Base-by-base conservation (phyloP, 805 yeast species). In the Myxozyma mucilagina region DNA sequence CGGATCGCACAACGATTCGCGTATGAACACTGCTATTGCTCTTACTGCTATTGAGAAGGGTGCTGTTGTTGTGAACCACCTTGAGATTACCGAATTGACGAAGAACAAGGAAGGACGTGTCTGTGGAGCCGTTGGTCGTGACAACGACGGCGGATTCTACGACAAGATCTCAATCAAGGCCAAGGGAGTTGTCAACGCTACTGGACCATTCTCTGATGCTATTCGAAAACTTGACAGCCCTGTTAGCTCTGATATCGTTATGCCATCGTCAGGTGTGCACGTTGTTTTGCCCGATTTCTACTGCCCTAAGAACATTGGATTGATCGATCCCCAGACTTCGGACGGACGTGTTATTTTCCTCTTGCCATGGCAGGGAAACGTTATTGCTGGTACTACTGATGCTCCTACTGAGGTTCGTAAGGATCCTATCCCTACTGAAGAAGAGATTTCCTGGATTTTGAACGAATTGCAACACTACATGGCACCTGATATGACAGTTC, bases 301-400 rank as follows among this genome's bases (percentile, higher is more conserved):
- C 77, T 87, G 96, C 75, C 96, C 97, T 56, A 82, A 82, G 72
- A 85, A 85, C 66, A 83, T 90, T 82, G 98, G 98, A 65, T 80
- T 92, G 65, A 80, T 92, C 61, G 97, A 92, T 76, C 96, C 97
- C 50, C 82, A 89, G 49, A 92, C 98, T 51, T 80, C 93, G 38
- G 98, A 92, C 73, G 97, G 97, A 60, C 85, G 98, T 76, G 97
- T 92, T 56, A 89, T 93, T 88, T 92, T 92, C 78, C 92, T 93
- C 80, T 80, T 92, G 74, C 98, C 98, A 69, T 92, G 97, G 97
- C 97, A 91, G 79, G 97, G 97, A 5, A 89, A 91, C 74, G 96
- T 92, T 38, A 80, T 92, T 67, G 97, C 97, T 60, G 98, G 98
- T 73, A 92, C 98, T 63, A 92, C 98, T 58, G 98, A 92, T 78